A percentile compares a stretch with the other conserved stretches of the same genome.
Evolutionary conservation across 345 rosid genomes (phyloP).

Genomic region (Moricandia arvensis): DNA sequence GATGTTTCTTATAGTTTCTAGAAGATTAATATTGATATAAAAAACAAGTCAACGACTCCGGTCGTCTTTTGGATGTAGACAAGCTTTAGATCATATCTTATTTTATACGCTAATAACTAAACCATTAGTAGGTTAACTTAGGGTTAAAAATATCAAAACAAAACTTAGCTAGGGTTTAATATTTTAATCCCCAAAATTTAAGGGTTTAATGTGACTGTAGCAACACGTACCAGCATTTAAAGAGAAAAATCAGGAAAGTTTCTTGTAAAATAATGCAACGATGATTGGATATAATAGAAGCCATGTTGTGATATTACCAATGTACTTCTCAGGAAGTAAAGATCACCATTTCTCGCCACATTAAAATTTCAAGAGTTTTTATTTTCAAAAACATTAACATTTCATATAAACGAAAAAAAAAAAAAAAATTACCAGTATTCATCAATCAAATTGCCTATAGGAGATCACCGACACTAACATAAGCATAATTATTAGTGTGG

Average conservation of each 20-base stretch:
- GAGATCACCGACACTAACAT: conserved; percentile 4
- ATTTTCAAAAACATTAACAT: neutral
- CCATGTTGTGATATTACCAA: neutral
- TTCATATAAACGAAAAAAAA: neutral
- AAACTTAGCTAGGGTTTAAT: conserved; percentile 15
- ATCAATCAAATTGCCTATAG: neutral
- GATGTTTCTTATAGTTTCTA: conserved; percentile 30
- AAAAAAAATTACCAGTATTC: neutral
- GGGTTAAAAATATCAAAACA: conserved; percentile 9
- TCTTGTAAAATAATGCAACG: neutral
- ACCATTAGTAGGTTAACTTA: conserved; percentile 28
- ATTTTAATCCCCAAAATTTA: neutral
- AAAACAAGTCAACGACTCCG: conserved; percentile 31
- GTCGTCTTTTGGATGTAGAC: conserved; percentile 29
- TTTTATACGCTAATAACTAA: conserved; percentile 26
- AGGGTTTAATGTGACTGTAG: conserved; percentile 10
- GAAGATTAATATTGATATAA: conserved; percentile 21
- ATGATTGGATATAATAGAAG: conserved; percentile 13
- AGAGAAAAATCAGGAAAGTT: conserved; percentile 17
- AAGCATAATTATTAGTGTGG: neutral
- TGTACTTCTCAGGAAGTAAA: conserved; percentile 16
- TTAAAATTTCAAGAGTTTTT: neutral
- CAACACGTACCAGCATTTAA: conserved; percentile 30
- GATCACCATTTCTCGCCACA: neutral
- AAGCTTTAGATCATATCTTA: conserved; percentile 27